Evolutionary conservation across 169 alveolate species (phyloP), one percentile per base, ranked within the genome.

Genomic region (Eimeria necatrix): DNA sequence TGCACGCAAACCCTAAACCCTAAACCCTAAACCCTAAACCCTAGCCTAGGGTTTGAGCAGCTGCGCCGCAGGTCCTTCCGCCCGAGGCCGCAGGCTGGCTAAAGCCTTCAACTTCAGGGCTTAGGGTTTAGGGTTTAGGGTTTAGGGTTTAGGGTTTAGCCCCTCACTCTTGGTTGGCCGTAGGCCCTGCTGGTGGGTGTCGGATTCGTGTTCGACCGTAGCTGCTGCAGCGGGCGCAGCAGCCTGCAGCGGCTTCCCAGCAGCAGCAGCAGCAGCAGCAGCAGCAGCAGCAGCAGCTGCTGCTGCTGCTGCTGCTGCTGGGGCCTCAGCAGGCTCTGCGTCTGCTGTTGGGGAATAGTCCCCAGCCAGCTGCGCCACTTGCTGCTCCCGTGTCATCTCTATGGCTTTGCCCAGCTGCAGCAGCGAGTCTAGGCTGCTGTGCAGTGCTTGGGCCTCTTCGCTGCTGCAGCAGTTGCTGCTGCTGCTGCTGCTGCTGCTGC

Each of bases 401-500:
- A 71, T 71, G 18, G 83, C 83, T 32, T 32, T n/a, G 6, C 83
- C 83, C 41, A 71, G 41, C 51, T 71, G 83, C 83, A 71, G 51
- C 83, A 71, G 49, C 46, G 83, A 71, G 24, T 71, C 83, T 32
- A 71, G 41, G 51, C 83, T 71, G 51, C 83, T 71, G 49, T 71
- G n/a, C 4, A 71, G 49, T 9, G 83, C 83, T 12, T 16, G 83
- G 16, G 83, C 4, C 41, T 71, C 83, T 32, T 8, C 83, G 83
- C 83, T 71, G 83, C 83, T 71, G 83, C 83, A n/a, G 83, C 83
- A n/a, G 83, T 48, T 71, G 83, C 83, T 71, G 83, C 83, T 71
- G 83, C 51, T 71, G 83, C 83, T 71, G 83, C 16, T 71, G 83
- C 49, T 71, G 83, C 46, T 16, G 83, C 18, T 32, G 53, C 51